These are phyloP conservation scores for Syzygium malaccense DNA, from an alignment of 441 rosid genomes.

Conservation along the genomic window DNA sequence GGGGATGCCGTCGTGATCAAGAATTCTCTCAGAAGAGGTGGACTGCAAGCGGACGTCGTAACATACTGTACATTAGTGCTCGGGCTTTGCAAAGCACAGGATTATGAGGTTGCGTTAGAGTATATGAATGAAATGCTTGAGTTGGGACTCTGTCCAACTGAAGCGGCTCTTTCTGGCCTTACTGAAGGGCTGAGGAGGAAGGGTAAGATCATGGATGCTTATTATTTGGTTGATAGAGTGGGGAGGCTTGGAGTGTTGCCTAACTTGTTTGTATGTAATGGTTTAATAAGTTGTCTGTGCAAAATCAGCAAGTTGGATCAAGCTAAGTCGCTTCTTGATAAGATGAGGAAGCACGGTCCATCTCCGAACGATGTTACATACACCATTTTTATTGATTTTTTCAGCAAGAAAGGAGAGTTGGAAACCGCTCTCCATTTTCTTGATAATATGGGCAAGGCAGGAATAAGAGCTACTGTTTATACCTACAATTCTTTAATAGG, in stretches of 20 bases:
- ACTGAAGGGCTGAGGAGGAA: conserved; percentile 66
- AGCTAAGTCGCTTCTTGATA: conserved; percentile 53
- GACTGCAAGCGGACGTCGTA: conserved; percentile 42
- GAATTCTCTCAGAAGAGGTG: conserved; percentile 35
- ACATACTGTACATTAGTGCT: conserved; percentile 65
- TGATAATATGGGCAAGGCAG: conserved; percentile 38
- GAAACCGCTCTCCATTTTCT: conserved; percentile 47
- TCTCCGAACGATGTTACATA: conserved; percentile 55
- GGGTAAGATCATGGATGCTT: conserved; percentile 45
- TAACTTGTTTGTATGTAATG: conserved; percentile 62
- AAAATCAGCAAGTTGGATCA: conserved; percentile 48
- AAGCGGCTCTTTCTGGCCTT: conserved; percentile 57
- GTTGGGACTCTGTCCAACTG: conserved; percentile 50
- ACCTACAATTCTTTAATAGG: conserved; percentile 75
- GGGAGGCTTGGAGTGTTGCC: conserved; percentile 40
- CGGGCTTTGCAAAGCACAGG: conserved; percentile 64
- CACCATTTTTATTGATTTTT: conserved; percentile 67
- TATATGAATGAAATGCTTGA: conserved; percentile 62
- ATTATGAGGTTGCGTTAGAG: conserved; percentile 43
- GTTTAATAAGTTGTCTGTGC: conserved; percentile 63
- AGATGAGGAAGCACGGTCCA: conserved; percentile 40
- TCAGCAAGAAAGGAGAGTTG: conserved; percentile 64
- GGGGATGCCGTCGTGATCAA: conserved; percentile 63
- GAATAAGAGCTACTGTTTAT: conserved; percentile 47
- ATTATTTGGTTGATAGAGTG: conserved; percentile 43